Evolutionary conservation across 768 basidiomycete species (phyloP).

Genomic region (Terana coerulea): DNA sequence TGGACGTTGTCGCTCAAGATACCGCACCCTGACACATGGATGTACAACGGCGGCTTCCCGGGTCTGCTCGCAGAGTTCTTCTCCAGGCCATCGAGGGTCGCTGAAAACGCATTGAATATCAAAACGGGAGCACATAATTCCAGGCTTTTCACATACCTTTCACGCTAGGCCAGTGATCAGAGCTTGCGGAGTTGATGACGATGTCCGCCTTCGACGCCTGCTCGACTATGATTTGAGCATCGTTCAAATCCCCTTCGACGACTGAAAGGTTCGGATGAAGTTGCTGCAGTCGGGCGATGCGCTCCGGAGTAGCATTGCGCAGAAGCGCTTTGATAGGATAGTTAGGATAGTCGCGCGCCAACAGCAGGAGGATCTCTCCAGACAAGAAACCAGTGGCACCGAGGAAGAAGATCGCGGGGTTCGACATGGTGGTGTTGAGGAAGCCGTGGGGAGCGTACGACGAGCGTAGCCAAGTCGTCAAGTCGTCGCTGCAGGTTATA

Average conservation of each 20-base stretch:
- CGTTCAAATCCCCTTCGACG: constrained; percentile 37
- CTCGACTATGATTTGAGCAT: constrained; percentile 31
- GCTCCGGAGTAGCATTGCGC: constrained; percentile 30
- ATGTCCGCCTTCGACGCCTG: constrained; percentile 34
- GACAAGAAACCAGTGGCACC: constrained; percentile 44
- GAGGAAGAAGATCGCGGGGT: constrained; percentile 34
- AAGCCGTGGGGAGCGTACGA: not conserved
- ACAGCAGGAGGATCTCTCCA: constrained; percentile 34
- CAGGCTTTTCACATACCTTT: constrained; percentile 23
- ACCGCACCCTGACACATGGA: constrained; percentile 41
- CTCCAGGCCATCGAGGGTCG: constrained; percentile 36
- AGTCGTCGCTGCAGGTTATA: too few relatives aligned
- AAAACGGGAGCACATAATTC: too few relatives aligned
- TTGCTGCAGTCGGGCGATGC: constrained; percentile 25
- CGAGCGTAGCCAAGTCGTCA: too few relatives aligned
- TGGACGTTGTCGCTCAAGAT: constrained; percentile 39
- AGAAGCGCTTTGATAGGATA: constrained; percentile 35
- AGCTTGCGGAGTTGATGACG: constrained; percentile 39
- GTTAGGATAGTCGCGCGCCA: constrained; percentile 31
- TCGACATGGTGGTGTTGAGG: not conserved
- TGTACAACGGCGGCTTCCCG: constrained; percentile 38
- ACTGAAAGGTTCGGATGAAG: constrained; percentile 30
- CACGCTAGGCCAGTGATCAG: constrained; percentile 34
- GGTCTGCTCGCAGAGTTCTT: constrained; percentile 32
- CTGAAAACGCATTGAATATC: constrained; percentile 16